phyloP scores from a whole-genome alignment of 805 yeast species.

The Ogataea populi-albae region DNA sequence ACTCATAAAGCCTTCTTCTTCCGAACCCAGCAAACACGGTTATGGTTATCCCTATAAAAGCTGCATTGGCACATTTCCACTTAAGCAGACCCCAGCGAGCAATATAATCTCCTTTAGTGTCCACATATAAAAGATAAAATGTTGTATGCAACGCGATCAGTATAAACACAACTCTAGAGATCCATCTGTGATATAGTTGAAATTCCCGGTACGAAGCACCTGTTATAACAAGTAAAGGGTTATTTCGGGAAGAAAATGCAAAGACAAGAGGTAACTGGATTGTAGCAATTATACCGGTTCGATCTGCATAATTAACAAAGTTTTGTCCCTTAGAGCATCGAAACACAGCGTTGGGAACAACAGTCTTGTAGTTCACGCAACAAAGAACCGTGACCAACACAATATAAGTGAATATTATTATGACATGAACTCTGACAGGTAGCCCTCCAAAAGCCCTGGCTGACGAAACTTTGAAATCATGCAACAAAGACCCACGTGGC shows the following conservation, averaged over 20 bases:
- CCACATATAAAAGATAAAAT: conserved; percentile 38
- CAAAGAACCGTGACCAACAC: conserved; percentile 27
- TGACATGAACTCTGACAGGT: conserved; percentile 34
- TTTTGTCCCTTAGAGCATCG: conserved; percentile 27
- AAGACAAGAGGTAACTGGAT: conserved; percentile 36
- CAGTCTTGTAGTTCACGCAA: conserved; percentile 27
- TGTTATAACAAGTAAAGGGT: conserved; percentile 29
- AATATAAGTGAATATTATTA: conserved; percentile 29
- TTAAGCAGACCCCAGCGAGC: conserved; percentile 37
- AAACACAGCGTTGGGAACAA: conserved; percentile 32
- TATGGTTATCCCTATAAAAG: conserved; percentile 28
- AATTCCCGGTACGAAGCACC: conserved; percentile 36
- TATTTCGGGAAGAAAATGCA: conserved; percentile 36
- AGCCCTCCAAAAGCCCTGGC: conserved; percentile 20
- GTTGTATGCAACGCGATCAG: conserved; percentile 38
- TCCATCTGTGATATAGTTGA: conserved; percentile 39
- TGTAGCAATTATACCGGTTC: conserved; percentile 45
- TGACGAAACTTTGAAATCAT: conserved; percentile 7
- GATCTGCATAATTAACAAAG: conserved; percentile 38
- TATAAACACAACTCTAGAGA: conserved; percentile 38
- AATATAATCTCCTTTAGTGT: conserved; percentile 33
- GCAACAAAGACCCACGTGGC: background rate
- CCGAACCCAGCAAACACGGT: conserved; percentile 32
- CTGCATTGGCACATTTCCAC: conserved; percentile 45
- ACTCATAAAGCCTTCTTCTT: conserved; percentile 41